Percentiles rank a stretch among this genome's conserved stretches.
These are phyloP conservation scores for Nicotiana paniculata DNA, from an alignment of 257 asterid genomes.

Conservation along the genomic window DNA sequence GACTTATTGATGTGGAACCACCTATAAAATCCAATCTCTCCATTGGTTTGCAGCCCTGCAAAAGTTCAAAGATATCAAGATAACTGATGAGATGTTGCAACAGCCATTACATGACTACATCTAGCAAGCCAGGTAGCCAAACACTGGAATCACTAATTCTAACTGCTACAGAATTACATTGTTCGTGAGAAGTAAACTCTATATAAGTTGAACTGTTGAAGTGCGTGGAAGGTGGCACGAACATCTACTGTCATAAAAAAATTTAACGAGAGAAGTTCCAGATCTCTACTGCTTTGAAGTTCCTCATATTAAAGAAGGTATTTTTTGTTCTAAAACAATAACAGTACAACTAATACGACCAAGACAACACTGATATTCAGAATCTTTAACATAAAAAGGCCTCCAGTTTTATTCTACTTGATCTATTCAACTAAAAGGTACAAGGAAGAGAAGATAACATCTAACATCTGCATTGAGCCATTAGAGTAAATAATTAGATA, in stretches of 20 bases:
- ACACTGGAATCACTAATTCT: neutral
- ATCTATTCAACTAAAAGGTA: neutral
- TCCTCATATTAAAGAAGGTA: neutral
- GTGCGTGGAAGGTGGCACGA: neutral
- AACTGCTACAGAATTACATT: neutral
- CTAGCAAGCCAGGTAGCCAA: neutral
- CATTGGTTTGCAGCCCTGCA: conserved; percentile 55
- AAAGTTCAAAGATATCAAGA: neutral
- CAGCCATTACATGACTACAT: neutral
- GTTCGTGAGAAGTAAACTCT: neutral
- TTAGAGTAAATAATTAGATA: neutral
- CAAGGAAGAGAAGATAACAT: neutral
- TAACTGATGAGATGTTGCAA: neutral
- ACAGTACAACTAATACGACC: neutral
- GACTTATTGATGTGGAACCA: conserved; percentile 48
- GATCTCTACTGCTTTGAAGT: neutral
- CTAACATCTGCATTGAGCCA: neutral
- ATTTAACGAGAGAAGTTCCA: neutral
- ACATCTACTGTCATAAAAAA: neutral
- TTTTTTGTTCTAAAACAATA: neutral
- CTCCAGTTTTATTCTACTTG: neutral
- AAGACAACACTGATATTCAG: neutral
- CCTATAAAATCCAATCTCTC: conserved; percentile 47
- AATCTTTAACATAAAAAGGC: neutral
- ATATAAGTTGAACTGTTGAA: no score